phyloP scores from a whole-genome alignment of 345 rosid genomes.

The Eutrema japonicum region DNA sequence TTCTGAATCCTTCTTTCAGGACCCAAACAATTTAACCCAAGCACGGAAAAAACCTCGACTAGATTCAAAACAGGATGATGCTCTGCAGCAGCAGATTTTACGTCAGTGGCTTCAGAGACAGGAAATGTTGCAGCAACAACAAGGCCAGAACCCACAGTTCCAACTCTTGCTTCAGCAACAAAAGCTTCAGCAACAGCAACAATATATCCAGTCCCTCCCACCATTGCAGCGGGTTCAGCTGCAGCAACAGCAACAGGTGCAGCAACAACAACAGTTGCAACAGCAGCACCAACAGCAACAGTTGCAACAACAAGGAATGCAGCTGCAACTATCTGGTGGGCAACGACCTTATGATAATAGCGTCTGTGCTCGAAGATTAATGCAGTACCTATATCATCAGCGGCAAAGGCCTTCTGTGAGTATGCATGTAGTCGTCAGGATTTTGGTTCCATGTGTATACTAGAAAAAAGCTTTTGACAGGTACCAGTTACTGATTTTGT shows the following conservation, averaged over 20 bases:
- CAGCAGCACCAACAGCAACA: slow-evolving; percentile 64
- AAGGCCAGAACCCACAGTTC: slow-evolving; percentile 70
- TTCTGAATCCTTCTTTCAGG: slow-evolving; percentile 75
- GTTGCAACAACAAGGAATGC: slow-evolving; percentile 82
- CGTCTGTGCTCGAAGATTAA: slow-evolving; percentile 90
- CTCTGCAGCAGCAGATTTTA: slow-evolving; percentile 79
- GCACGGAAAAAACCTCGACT: slow-evolving; percentile 79
- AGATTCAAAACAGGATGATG: slow-evolving; percentile 89
- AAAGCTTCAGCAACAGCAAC: slow-evolving; percentile 54
- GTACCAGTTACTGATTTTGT: slow-evolving; percentile 40
- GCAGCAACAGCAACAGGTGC: slow-evolving; percentile 84
- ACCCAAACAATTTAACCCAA: slow-evolving; percentile 65
- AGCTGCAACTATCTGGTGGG: slow-evolving; percentile 51
- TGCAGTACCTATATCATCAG: slow-evolving; percentile 97
- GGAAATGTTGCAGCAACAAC: slow-evolving; percentile 70
- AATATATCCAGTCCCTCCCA: slow-evolving; percentile 77
- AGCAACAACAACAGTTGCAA: slow-evolving; percentile 57
- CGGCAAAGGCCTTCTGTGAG: slow-evolving; percentile 85
- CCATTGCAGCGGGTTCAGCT: slow-evolving; percentile 80
- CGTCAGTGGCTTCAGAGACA: slow-evolving; percentile 88
- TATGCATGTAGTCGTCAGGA: slow-evolving; percentile 18
- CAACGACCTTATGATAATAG: slow-evolving; percentile 67
- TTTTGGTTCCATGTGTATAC: neutral
- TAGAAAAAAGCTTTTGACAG: slow-evolving; percentile 14
- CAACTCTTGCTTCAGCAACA: slow-evolving; percentile 78